Base-by-base conservation (phyloP, 148 eudicot species). In the Nepenthes mirabilis region DNA sequence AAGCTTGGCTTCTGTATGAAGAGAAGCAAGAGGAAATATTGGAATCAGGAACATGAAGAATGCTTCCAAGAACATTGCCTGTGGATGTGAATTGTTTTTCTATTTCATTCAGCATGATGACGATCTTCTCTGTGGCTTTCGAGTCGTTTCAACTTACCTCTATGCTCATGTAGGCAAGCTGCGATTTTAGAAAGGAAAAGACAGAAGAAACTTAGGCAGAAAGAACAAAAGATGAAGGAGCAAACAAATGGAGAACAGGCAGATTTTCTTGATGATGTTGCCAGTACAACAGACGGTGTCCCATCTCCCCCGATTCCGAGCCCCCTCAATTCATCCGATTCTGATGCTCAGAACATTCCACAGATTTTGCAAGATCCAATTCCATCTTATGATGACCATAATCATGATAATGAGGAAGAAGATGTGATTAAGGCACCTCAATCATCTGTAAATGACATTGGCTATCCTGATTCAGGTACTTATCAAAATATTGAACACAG, bases 201-300 rank as follows among this genome's bases (percentile, higher is more conserved):
- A 63, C 82, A 55, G 65, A 91, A 75, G 81, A 91, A 85, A 70
- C 85, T 90, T 58, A 65, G 95, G 61, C 97, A 82, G 71, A 90
- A 81, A 72, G 87, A 90, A 70, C 97, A 82, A 63, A 82, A 75
- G 72, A 78, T 69, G 59, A 91, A 73, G 71, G 81, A 76, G 61
- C 83, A 65, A 71, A 67, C 75, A 47, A 65, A 57, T 61, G 76
- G 52, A 14, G 83, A 76, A 69, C 68, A 51, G 57, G 58, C 60
- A 57, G 74, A 77, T 66, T 59, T 67, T 12, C 69, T 61, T 13
- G 76, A 74, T 36, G 71, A 60, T 47, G 2, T 55, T 58, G 66
- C 65, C 47, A 68, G 57, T 75, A 14, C 53, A 23, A 51, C 61
- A 33, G 81, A 75, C 49, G 70, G 74, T 48, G 58, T 67, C 36